Conservation (phyloP, 2,329 filamentous ascomycete species). For the Pseudogymnoascus sp. region DNA sequence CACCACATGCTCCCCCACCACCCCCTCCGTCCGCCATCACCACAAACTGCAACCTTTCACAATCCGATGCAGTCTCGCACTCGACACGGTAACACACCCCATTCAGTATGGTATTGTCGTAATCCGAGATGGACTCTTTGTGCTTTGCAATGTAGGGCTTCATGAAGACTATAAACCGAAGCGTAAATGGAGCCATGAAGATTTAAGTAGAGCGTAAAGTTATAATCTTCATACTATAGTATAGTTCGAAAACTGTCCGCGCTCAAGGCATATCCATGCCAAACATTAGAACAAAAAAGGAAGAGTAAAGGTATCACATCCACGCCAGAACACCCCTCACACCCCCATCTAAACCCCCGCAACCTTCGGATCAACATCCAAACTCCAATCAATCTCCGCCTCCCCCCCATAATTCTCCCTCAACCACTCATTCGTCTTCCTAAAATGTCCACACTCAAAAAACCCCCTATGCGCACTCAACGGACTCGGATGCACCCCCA, state of each 20-base stretch:
- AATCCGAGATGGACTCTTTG: too few relatives aligned
- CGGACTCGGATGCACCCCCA: constrained; percentile 88
- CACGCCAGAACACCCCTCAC: neutral
- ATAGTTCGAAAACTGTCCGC: neutral
- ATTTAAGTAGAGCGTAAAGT: neutral
- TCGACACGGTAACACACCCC: too few relatives aligned
- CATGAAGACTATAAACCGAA: neutral
- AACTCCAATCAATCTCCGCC: constrained; percentile 77
- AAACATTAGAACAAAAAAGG: neutral
- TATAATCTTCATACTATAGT: neutral
- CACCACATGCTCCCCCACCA: too few relatives aligned
- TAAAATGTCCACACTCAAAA: constrained; percentile 76
- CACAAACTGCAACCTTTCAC: too few relatives aligned
- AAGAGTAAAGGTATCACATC: neutral
- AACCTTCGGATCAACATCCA: constrained; percentile 26
- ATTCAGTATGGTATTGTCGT: too few relatives aligned
- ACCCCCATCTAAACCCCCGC: constrained; percentile 10
- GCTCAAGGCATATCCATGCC: neutral
- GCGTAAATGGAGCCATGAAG: neutral
- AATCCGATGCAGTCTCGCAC: too few relatives aligned
- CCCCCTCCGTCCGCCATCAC: too few relatives aligned
- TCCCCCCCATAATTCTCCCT: constrained; percentile 67
- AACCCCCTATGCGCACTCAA: constrained; percentile 76
- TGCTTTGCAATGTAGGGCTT: too few relatives aligned
- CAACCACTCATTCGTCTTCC: constrained; percentile 78